A percentile compares a stretch with the other conserved stretches of the same genome.
phyloP scores from a whole-genome alignment of 306 rosid species.

The Cercis canadensis region DNA sequence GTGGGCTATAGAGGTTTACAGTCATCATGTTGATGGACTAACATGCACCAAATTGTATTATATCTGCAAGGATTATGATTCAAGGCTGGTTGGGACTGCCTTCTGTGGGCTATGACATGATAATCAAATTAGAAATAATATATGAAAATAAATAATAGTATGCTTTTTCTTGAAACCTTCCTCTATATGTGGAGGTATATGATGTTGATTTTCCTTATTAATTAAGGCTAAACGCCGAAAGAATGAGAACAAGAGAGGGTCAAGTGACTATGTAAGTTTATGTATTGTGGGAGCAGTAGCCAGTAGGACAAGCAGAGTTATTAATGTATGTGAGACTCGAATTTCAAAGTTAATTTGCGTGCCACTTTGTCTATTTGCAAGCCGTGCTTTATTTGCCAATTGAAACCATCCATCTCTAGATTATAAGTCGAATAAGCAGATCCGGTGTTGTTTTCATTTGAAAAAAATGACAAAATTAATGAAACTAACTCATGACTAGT shows the following conservation, averaged over 20 bases:
- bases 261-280: not conserved
- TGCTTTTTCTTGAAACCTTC: not conserved
- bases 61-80: constrained; percentile 28
- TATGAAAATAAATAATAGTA: constrained; percentile 25
- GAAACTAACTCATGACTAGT: not conserved
- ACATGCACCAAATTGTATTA: constrained; percentile 40
- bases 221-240: too few relatives aligned
- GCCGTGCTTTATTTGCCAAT: constrained; percentile 7
- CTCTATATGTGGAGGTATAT: not conserved
- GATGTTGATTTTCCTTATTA: not conserved
- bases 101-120: constrained; percentile 1
- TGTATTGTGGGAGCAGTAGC: too few relatives aligned
- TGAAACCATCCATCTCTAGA: not conserved
- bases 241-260: too few relatives aligned
- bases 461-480: not conserved
- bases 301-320: too few relatives aligned
- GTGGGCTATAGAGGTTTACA: constrained; percentile 5
- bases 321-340: too few relatives aligned
- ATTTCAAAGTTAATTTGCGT: too few relatives aligned
- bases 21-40: constrained; percentile 11
- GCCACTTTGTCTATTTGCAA: too few relatives aligned
- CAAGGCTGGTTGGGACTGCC: constrained; percentile 1
- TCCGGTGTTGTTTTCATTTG: too few relatives aligned
- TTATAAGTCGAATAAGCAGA: too few relatives aligned
- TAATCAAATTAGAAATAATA: constrained; percentile 36